Conservation (phyloP, 2,329 filamentous ascomycete species). For the Amauroascus niger region DNA sequence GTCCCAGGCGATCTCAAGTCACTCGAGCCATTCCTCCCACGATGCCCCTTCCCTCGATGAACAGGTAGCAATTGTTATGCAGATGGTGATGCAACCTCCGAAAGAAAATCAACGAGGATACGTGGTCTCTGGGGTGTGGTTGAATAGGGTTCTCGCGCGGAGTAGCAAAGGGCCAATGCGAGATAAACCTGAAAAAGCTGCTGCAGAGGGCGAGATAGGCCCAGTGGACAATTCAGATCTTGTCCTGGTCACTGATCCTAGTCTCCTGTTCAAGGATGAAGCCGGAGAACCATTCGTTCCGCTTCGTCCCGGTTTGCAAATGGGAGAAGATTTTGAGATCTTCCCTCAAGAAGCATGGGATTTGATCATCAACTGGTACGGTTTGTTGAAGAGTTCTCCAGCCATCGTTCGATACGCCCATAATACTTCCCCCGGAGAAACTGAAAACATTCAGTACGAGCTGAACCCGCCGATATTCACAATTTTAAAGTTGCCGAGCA, state of each 20-base stretch:
- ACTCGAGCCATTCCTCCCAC: constrained; percentile 12
- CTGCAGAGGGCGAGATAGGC: constrained; percentile 56
- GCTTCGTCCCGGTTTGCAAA: constrained; percentile 55
- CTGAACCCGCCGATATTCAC: constrained; percentile 76
- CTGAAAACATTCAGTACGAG: constrained; percentile 70
- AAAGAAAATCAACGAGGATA: constrained; percentile 66
- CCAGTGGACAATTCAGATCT: constrained; percentile 83
- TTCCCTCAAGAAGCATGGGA: constrained; percentile 75
- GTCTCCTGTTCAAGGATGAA: constrained; percentile 37
- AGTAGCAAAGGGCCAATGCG: constrained; percentile 49
- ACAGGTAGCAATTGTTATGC: constrained; percentile 65
- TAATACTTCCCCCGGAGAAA: constrained; percentile 56
- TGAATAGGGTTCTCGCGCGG: constrained; percentile 60
- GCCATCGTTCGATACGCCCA: constrained; percentile 68
- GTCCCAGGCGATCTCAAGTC: constrained; percentile 16
- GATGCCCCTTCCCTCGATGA: constrained; percentile 47
- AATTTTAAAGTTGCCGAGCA: constrained; percentile 64
- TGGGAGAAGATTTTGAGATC: constrained; percentile 63
- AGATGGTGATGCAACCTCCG: constrained; percentile 46
- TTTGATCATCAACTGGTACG: constrained; percentile 72
- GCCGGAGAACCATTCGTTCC: constrained; percentile 54
- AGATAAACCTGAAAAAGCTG: constrained; percentile 50
- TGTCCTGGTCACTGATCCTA: constrained; percentile 48
- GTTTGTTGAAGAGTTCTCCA: constrained; percentile 57
- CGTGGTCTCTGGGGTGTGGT: constrained; percentile 70